phyloP scores from a whole-genome alignment of 1,139 yeast genomes.

The Blastobotrys malaysiensis region DNA sequence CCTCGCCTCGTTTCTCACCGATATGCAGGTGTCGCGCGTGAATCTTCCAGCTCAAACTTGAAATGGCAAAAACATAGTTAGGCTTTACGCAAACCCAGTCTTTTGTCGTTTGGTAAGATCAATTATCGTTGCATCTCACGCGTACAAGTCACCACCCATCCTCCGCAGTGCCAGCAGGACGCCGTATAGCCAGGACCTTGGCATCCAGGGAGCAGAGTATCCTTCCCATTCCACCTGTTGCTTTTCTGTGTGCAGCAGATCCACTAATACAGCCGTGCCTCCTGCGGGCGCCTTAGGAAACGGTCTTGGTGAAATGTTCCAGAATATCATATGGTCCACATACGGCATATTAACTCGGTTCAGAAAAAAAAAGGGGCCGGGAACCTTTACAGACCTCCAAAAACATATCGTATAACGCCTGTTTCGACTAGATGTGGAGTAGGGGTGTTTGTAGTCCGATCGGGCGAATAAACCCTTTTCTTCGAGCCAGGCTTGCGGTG shows the following conservation, averaged over 20 bases:
- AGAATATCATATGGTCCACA: background rate
- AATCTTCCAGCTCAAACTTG: background rate
- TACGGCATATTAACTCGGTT: background rate
- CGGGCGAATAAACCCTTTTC: background rate
- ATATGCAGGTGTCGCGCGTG: background rate
- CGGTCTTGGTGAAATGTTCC: background rate
- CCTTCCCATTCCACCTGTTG: too few relatives aligned
- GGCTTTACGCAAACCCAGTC: background rate
- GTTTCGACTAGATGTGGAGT: background rate
- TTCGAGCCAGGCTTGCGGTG: background rate
- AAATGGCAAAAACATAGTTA: background rate
- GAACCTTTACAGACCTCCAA: background rate
- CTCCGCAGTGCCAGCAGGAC: too few relatives aligned
- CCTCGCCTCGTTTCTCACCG: background rate
- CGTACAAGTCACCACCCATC: too few relatives aligned
- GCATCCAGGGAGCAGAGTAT: too few relatives aligned
- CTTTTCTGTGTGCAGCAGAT: too few relatives aligned
- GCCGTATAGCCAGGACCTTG: too few relatives aligned
- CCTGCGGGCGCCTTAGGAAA: background rate
- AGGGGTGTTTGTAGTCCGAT: background rate
- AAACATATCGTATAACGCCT: background rate
- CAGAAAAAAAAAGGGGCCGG: background rate
- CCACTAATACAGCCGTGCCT: background rate
- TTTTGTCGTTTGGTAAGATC: background rate
- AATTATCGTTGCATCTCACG: too few relatives aligned